A percentile compares a stretch with the other conserved stretches of the same genome.
Conservation (phyloP, 2,329 filamentous ascomycete species). For the Diaporthe amygdali region DNA sequence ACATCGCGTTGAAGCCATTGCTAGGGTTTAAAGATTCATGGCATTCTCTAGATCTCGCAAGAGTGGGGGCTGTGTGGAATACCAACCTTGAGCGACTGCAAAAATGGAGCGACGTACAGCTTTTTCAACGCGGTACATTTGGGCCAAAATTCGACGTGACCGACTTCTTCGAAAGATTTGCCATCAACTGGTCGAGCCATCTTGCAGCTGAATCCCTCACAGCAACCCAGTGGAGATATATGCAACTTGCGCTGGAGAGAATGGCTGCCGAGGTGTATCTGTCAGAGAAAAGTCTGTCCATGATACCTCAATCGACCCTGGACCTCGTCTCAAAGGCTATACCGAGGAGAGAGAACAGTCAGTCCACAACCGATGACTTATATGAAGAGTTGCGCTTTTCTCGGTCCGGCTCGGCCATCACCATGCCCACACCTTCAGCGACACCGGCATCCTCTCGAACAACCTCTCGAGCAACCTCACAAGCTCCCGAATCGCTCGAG, state of each 20-base stretch:
- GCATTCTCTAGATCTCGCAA: conserved; percentile 18
- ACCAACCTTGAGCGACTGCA: not conserved
- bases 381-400: not conserved
- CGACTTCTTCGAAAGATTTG: conserved; percentile 21
- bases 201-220: conserved; percentile 18
- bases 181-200: conserved; percentile 23
- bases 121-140: conserved; percentile 11
- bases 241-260: conserved; percentile 20
- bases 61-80: not conserved
- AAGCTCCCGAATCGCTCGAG: conserved; percentile 1
- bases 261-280: conserved; percentile 24
- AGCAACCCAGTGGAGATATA: conserved; percentile 19
- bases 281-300: conserved; percentile 16
- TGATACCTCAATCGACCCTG: not conserved
- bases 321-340: conserved; percentile 6
- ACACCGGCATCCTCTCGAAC: conserved; percentile 22
- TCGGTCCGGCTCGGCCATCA: conserved; percentile 6
- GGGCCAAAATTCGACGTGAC: not conserved
- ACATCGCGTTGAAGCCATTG: conserved; percentile 18
- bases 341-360: not conserved
- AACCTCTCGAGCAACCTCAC: conserved; percentile 21
- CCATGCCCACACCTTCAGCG: conserved; percentile 21
- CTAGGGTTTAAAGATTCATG: conserved; percentile 2
- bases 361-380: not conserved
- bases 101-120: not conserved